Conservation (phyloP, 2,329 filamentous ascomycete species). For the Trichoderma lentiforme region DNA sequence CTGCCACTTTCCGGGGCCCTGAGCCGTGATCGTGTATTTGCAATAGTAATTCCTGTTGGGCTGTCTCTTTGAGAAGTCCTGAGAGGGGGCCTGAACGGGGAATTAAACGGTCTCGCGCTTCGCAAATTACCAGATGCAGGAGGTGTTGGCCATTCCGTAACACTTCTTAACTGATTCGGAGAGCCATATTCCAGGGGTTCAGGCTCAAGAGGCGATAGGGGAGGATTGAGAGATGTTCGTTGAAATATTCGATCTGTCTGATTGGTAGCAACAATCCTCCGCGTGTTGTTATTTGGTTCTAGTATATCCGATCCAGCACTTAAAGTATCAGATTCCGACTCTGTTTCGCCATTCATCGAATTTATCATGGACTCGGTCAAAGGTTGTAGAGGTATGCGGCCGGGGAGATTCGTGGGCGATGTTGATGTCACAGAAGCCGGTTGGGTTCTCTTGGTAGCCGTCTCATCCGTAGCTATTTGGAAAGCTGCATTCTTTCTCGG, state of each 20-base stretch:
- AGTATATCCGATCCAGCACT: neutral
- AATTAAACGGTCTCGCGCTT: slow-evolving; percentile 7
- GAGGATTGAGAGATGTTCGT: neutral
- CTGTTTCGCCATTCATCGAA: slow-evolving; percentile 20
- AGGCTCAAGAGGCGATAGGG: neutral
- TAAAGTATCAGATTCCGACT: slow-evolving; percentile 17
- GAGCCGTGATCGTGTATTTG: neutral
- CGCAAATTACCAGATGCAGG: slow-evolving; percentile 26
- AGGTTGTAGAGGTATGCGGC: slow-evolving; percentile 21
- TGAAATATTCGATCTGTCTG: neutral
- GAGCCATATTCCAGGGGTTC: neutral
- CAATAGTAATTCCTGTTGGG: neutral
- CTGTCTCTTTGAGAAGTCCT: neutral
- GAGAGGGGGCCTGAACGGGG: neutral
- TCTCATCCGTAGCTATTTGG: slow-evolving; percentile 35
- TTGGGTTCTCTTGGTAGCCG: slow-evolving; percentile 26
- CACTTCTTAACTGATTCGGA: neutral
- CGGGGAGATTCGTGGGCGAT: neutral
- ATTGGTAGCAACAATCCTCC: neutral
- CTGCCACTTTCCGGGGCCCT: neutral
- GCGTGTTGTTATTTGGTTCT: neutral
- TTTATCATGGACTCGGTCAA: slow-evolving; percentile 23
- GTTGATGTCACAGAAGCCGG: neutral
- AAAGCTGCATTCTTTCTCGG: slow-evolving; percentile 26
- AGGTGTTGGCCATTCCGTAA: slow-evolving; percentile 24